Conservation (phyloP, 441 rosid species). For the Bocquillonia castaneifolia region DNA sequence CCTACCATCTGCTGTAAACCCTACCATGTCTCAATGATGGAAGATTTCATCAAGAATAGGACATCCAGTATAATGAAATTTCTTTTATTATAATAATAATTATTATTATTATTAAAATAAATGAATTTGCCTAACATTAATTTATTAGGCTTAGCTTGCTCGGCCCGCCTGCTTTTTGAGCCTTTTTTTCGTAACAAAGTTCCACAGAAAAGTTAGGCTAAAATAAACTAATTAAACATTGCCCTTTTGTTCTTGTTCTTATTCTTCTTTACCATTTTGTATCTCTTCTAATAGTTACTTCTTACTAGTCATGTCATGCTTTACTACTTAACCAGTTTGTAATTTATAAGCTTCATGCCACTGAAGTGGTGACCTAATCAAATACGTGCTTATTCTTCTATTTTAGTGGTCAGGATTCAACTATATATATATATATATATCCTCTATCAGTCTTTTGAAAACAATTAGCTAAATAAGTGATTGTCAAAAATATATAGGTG, state of each 20-base stretch:
- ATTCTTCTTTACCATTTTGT: background rate
- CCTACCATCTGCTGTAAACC: conserved; percentile 21
- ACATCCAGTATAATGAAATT: background rate
- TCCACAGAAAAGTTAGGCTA: background rate
- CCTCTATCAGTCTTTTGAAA: too few relatives aligned
- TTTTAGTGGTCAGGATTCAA: too few relatives aligned
- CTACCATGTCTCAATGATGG: conserved; percentile 26
- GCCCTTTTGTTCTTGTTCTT: too few relatives aligned
- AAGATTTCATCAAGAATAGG: background rate
- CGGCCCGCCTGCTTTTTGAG: conserved; percentile 19
- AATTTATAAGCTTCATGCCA: too few relatives aligned
- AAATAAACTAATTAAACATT: background rate
- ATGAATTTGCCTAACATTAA: background rate
- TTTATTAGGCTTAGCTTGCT: conserved; percentile 21
- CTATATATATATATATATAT: too few relatives aligned
- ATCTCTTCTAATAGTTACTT: background rate
- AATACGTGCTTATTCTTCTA: too few relatives aligned
- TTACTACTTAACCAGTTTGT: too few relatives aligned
- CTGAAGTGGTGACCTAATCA: too few relatives aligned
- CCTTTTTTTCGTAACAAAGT: conserved; percentile 3
- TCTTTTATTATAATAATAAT: conserved; percentile 4
- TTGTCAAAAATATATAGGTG: too few relatives aligned
- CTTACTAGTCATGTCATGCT: too few relatives aligned
- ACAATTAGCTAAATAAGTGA: too few relatives aligned
- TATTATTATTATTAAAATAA: too few relatives aligned